Conservation (phyloP, 495 filamentous ascomycete genomes). For the Talaromyces ruber region DNA sequence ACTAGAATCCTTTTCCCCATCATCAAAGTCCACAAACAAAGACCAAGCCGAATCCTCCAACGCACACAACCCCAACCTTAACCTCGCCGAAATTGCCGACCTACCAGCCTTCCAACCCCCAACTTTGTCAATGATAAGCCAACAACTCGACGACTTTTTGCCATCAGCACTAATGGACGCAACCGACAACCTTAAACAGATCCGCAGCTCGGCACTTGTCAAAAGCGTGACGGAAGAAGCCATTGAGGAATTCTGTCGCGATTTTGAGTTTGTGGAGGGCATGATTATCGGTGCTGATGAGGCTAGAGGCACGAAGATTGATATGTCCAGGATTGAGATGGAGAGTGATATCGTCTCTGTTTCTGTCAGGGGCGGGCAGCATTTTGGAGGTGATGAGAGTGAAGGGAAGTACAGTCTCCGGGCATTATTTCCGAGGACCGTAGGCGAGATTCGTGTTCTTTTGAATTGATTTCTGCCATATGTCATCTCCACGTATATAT, state of each 20-base stretch:
- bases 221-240: constrained; percentile 75
- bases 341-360: constrained; percentile 17
- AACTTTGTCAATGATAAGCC: constrained; percentile 54
- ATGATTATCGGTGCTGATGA: constrained; percentile 53
- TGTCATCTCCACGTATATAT: neutral
- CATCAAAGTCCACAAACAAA: constrained; percentile 7
- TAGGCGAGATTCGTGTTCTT: constrained; percentile 76
- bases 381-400: constrained; percentile 19
- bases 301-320: constrained; percentile 24
- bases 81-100: constrained; percentile 42
- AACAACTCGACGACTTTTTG: constrained; percentile 82
- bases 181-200: constrained; percentile 62
- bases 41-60: constrained; percentile 24
- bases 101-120: constrained; percentile 55
- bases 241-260: constrained; percentile 76
- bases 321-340: constrained; percentile 13
- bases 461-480: constrained; percentile 33
- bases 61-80: constrained; percentile 28
- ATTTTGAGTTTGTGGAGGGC: constrained; percentile 84
- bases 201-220: constrained; percentile 60
- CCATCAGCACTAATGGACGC: constrained; percentile 91
- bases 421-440: constrained; percentile 71
- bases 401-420: constrained; percentile 43
- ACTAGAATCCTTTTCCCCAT: constrained; percentile 35
- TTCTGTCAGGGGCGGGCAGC: constrained; percentile 8